Conservation (phyloP, 192 early-diverging fungal species). For the Entomortierella lignicola region DNA sequence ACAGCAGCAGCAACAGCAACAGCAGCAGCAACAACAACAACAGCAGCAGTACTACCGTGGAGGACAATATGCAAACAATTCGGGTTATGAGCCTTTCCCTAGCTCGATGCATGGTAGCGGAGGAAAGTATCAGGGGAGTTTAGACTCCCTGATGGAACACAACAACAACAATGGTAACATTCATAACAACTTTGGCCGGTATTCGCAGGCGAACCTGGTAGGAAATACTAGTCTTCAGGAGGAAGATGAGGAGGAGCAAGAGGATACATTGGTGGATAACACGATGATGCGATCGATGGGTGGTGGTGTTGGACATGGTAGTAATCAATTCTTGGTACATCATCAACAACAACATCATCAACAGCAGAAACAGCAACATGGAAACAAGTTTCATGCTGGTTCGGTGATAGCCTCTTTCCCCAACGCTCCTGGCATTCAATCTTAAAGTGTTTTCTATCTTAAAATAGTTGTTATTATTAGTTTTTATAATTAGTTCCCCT, state of each 20-base stretch:
- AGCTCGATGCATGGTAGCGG: slow-evolving; percentile 3
- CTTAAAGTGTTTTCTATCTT: slow-evolving; percentile 1
- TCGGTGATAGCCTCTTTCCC: not conserved
- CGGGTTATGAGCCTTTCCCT: slow-evolving; percentile 39
- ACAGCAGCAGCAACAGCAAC: slow-evolving; percentile 17
- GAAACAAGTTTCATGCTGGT: slow-evolving; percentile 9
- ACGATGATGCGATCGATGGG: slow-evolving; percentile 37
- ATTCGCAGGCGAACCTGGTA: slow-evolving; percentile 19
- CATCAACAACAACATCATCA: slow-evolving; percentile 6
- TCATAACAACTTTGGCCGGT: not conserved
- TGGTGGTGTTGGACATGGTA: slow-evolving; percentile 14
- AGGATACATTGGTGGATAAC: slow-evolving; percentile 38
- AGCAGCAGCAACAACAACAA: slow-evolving; percentile 22
- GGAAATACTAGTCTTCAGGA: slow-evolving; percentile 8
- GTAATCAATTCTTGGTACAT: not conserved
- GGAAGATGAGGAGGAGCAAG: slow-evolving; percentile 35
- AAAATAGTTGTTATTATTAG: not conserved
- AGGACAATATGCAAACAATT: not conserved
- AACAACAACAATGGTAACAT: slow-evolving; percentile 15
- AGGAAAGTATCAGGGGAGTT: slow-evolving; percentile 12
- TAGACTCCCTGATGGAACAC: not conserved
- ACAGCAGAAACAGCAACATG: slow-evolving; percentile 11
- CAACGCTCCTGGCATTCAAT: slow-evolving; percentile 12
- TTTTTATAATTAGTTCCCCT: not conserved
- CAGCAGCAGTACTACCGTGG: slow-evolving; percentile 16